phyloP scores from a whole-genome alignment of 306 rosid species.

The Acacia melanoxylon region DNA sequence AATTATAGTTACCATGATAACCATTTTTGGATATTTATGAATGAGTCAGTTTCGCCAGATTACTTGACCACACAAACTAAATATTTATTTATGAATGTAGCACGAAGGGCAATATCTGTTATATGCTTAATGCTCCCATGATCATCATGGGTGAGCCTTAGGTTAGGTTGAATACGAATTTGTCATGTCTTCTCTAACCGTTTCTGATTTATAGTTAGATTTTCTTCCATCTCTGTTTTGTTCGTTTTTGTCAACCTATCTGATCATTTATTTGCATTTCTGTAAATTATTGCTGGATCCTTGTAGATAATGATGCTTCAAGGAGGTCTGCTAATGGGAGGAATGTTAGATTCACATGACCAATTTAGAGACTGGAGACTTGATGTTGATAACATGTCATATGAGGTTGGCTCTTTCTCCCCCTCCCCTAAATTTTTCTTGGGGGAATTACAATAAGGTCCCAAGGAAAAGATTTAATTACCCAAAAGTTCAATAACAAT shows the following conservation, averaged over 20 bases:
- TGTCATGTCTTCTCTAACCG: not conserved
- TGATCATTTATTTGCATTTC: not conserved
- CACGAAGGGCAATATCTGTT: not conserved
- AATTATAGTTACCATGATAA: not conserved
- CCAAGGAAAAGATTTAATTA: too few species aligned
- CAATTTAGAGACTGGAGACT: constrained; percentile 90
- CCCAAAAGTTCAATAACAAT: too few species aligned
- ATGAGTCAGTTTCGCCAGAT: not conserved
- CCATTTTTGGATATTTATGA: constrained; percentile 4
- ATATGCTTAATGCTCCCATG: not conserved
- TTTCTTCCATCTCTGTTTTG: not conserved
- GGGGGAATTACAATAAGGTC: too few species aligned
- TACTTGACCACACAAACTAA: not conserved
- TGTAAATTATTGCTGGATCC: constrained; percentile 22
- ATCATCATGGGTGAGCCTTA: not conserved
- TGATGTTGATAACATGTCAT: constrained; percentile 91
- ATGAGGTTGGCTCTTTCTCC: constrained; percentile 57
- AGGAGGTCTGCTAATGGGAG: constrained; percentile 76
- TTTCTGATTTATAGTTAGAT: constrained; percentile 7
- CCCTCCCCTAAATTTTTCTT: too few species aligned
- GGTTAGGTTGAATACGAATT: not conserved
- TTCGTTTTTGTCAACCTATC: not conserved
- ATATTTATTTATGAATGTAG: not conserved
- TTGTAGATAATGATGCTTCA: constrained; percentile 85
- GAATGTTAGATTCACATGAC: constrained; percentile 58